phyloP scores from a whole-genome alignment of 257 asterid species.

The Petrea volubilis region DNA sequence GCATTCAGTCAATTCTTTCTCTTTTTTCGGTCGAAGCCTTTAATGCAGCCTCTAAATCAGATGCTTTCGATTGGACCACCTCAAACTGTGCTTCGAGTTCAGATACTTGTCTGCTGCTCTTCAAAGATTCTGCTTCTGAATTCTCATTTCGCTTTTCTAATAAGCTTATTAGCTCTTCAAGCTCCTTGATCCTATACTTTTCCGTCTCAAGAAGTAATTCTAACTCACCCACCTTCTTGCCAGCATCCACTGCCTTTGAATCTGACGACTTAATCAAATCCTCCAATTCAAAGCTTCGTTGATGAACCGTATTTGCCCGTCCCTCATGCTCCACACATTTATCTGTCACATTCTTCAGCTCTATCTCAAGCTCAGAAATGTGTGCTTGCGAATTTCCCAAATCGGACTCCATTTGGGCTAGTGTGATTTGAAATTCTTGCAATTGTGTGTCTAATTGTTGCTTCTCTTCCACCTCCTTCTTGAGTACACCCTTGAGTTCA shows the following conservation, averaged over 20 bases:
- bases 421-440: conserved; percentile 41
- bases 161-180: conserved; percentile 53
- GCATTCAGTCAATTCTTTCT: conserved; percentile 42
- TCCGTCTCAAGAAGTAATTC: conserved; percentile 60
- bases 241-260: conserved; percentile 48
- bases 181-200: conserved; percentile 55
- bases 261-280: conserved; percentile 51
- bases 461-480: conserved; percentile 43
- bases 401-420: conserved; percentile 41
- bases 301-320: conserved; percentile 42
- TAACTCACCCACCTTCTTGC: conserved; percentile 45
- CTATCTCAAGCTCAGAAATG: conserved; percentile 48
- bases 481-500: conserved; percentile 36
- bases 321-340: conserved; percentile 54
- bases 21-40: conserved; percentile 44
- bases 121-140: conserved; percentile 40
- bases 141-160: conserved; percentile 42
- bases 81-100: conserved; percentile 48
- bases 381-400: conserved; percentile 30
- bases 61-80: conserved; percentile 39
- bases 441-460: conserved; percentile 36
- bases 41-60: conserved; percentile 46
- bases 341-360: conserved; percentile 40
- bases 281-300: conserved; percentile 57
- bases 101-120: conserved; percentile 34